Evolutionary conservation across 2,329 filamentous ascomycete genomes (phyloP), one percentile per base, ranked within the genome.

Genomic region (Tolypocladium cylindrosporum): DNA sequence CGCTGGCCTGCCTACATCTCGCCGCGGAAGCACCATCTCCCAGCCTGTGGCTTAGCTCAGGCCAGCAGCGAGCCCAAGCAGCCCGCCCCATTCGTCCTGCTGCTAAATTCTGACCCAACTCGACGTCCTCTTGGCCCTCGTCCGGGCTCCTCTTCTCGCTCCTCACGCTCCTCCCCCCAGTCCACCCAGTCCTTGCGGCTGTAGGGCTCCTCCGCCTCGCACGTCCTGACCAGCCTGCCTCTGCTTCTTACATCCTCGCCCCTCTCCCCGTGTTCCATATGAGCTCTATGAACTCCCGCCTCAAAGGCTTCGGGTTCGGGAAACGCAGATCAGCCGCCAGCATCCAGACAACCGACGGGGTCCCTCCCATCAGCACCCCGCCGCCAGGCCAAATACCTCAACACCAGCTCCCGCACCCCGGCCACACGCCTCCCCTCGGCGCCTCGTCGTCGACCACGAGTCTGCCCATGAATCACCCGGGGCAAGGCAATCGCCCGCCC

Each of bases 251-350:
- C 53, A 53, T 51, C 56, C 21, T 51, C 52, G 55, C 54, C 54
- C 56, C 31, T 52, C 64, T 64, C 64, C 62, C 63, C 63, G 63
- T 63, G 66, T 72, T 71, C 73, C 71, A 71, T 72, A 89, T 89
- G 86, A 89, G 83, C 82, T 89, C 85, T 81, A 83, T 89, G 84
- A 90, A 89, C 80, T 83, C 84, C 73, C 85, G 87, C 76, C 84
- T 90, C 74, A 89, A 89, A 80, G 83, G 83, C 80, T 82, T 91
- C 78, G 87, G 88, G 77, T 88, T 90, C 80, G 87, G 87, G 77
- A 90, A 89, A 83, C 86, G 88, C 75, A 89, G 86, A 79, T 87
- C 86, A 69, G 79, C 79, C 68, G 79, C 80, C 72, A 84, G 79
- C 73, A 82, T 83, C 68, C 79, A 81, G 64, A 75, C 74, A 69